Base-by-base conservation (phyloP, 108 stramenopile species). In the Skeletonema marinoi region DNA sequence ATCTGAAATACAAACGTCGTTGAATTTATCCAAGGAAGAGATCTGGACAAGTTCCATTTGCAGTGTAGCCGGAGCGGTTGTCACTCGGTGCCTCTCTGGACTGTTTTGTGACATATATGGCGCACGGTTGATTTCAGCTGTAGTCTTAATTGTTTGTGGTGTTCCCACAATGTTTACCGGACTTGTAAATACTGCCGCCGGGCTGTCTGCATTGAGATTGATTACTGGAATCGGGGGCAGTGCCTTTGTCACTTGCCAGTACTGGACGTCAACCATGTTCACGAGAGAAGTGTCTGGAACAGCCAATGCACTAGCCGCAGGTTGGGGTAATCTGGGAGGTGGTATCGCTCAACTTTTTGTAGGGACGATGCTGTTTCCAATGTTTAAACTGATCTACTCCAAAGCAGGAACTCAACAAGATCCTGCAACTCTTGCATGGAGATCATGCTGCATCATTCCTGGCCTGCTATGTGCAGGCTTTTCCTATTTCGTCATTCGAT, bases 271-370 rank as follows among this genome's bases (percentile, higher is more conserved):
- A 25, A 75, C 84, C 54, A 96, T 96, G 90, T 98, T 98, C 75
- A 84, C 75, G 3, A 78, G 67, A 74, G 90, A 95, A 66, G 86
- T 96, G 32, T 93, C 92, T 2, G 97, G 97, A 38, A 90, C 94
- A 0, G 96, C 96, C 36, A 97, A 98, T 79, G 96, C 94, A 44
- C 66, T 96, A 11, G 85, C 86, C 0, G 97, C 87, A 14, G 96
- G 97, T 32, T 98, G 97, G 97, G 97, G 96, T 13, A 98, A 98
- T 75, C 78, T 97, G 5, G 93, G 93, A 6, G 88, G 86, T 9
- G 85, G 83, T 10, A 66, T 88, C 8, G 56, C 87, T 4, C 89
- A 90, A 62, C 60, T 94, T 21, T 69, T 96, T 42, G 88, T 94
- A 68, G 95, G 93, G 62, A 73, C 90, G 19, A 74, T 76, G 17